These are phyloP conservation scores for Cavenderia fasciculata DNA, from an alignment of 78 protist genomes.

Conservation along the genomic window DNA sequence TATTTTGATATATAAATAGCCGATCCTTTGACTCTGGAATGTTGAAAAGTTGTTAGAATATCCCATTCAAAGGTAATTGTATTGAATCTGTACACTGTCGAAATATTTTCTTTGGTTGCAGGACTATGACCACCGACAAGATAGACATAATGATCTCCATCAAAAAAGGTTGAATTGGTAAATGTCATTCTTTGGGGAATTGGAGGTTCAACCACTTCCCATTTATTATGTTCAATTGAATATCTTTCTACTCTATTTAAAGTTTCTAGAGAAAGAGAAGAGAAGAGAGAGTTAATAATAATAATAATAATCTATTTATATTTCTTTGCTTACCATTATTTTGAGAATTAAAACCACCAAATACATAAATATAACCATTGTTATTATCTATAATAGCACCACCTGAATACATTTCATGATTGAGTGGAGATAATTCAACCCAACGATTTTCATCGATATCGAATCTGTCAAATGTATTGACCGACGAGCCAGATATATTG, in stretches of 20 bases:
- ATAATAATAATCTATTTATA: too few relatives aligned
- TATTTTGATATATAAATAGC: constrained; percentile 43
- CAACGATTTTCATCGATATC: constrained; percentile 49
- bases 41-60: background rate
- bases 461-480: constrained; percentile 32
- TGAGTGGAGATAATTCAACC: background rate
- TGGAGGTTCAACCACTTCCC: background rate
- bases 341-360: constrained; percentile 54
- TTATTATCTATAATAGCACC: background rate
- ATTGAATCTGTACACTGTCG: background rate
- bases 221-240: constrained; percentile 15
- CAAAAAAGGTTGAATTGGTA: constrained; percentile 25
- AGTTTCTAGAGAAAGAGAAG: too few relatives aligned
- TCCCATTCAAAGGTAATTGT: constrained; percentile 4
- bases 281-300: too few relatives aligned
- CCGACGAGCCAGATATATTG: constrained; percentile 35
- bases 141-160: constrained; percentile 2
- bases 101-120: constrained; percentile 21
- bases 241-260: constrained; percentile 14
- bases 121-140: constrained; percentile 47
- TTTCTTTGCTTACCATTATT: too few relatives aligned
- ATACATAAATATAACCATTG: constrained; percentile 28
- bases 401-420: background rate
- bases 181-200: constrained; percentile 34
- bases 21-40: constrained; percentile 34